These are phyloP conservation scores for Barnettozyma pratensis DNA, from an alignment of 805 yeast species.

Conservation along the genomic window DNA sequence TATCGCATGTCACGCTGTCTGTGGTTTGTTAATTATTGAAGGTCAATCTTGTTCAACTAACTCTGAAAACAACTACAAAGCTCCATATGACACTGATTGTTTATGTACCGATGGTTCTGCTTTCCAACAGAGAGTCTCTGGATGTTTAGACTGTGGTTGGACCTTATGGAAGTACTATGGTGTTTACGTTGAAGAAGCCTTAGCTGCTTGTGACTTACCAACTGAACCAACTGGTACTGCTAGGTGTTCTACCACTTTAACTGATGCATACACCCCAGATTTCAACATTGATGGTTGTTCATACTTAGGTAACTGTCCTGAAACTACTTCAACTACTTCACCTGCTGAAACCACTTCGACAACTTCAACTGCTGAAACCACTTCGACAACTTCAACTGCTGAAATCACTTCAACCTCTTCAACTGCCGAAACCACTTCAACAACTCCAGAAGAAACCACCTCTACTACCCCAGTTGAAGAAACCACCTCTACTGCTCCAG, in stretches of 20 bases:
- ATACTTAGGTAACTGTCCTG: slow-evolving; percentile 8
- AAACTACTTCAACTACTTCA: neutral
- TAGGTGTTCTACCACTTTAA: slow-evolving; percentile 11
- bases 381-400: neutral
- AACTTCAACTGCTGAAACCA: neutral
- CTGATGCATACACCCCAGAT: slow-evolving; percentile 5
- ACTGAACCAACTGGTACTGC: slow-evolving; percentile 16
- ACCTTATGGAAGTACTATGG: slow-evolving; percentile 30
- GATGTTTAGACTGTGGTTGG: slow-evolving; percentile 32
- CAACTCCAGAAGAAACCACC: neutral
- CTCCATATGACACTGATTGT: slow-evolving; percentile 21
- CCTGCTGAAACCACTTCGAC: neutral
- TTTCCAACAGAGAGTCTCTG: slow-evolving; percentile 22
- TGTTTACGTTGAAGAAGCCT: slow-evolving; percentile 22
- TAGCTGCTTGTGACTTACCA: slow-evolving; percentile 22
- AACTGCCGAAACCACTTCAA: neutral
- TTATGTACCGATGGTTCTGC: slow-evolving; percentile 24
- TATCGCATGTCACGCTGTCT: slow-evolving; percentile 26
- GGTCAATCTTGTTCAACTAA: slow-evolving; percentile 24
- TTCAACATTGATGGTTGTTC: slow-evolving; percentile 6
- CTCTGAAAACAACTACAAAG: slow-evolving; percentile 2
- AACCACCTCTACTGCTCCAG: neutral
- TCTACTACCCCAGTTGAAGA: neutral
- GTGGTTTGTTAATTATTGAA: slow-evolving; percentile 28
- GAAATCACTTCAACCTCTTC: neutral